Conservation (phyloP, 345 rosid species). For the Rhodomyrtus tomentosa region DNA sequence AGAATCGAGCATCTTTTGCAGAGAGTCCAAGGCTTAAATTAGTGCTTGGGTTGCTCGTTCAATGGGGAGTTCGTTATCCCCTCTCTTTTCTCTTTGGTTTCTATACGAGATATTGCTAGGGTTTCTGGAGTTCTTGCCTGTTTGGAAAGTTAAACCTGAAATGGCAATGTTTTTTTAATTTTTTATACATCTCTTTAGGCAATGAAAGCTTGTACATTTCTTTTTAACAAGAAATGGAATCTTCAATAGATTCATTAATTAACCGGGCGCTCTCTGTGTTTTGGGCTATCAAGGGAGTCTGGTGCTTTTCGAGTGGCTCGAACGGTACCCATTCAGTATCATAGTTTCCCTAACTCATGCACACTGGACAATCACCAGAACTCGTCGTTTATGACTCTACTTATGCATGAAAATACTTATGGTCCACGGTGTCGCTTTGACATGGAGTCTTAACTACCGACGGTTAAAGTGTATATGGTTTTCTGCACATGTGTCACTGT, state of each 20-base stretch:
- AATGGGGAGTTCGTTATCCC: background rate
- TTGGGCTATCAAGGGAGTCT: background rate
- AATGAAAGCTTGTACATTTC: background rate
- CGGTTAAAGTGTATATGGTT: background rate
- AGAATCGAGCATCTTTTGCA: constrained; percentile 78
- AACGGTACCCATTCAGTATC: background rate
- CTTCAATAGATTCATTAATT: background rate
- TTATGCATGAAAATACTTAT: background rate
- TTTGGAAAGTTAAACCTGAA: background rate
- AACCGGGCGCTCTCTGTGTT: background rate
- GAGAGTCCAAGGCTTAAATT: constrained; percentile 41
- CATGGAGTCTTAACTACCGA: background rate
- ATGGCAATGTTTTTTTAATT: background rate
- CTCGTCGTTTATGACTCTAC: background rate
- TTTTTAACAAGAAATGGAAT: background rate
- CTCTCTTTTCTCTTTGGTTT: background rate
- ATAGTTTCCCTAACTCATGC: background rate
- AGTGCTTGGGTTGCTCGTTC: background rate
- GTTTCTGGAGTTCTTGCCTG: background rate
- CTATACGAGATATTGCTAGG: background rate
- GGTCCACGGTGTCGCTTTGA: background rate
- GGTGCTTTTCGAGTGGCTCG: background rate
- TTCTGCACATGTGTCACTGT: background rate
- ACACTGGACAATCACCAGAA: background rate
- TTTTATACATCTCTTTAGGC: background rate